phyloP scores from a whole-genome alignment of 2,329 filamentous ascomycete species.

The Lecanicillium sp. region DNA sequence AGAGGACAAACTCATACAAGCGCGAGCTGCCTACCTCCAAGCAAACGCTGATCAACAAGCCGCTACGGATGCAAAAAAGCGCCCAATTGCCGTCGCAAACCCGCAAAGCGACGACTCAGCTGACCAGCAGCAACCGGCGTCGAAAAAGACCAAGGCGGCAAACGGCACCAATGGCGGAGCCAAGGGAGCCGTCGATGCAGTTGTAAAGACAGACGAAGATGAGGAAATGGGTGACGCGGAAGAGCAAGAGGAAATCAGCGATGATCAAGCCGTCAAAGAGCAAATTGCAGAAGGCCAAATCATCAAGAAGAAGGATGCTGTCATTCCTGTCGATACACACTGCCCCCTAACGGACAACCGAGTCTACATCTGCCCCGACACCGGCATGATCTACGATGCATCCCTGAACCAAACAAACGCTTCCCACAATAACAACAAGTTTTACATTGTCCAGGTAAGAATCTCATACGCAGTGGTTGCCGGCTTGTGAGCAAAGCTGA shows the following conservation, averaged over 20 bases:
- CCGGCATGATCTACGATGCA: slow-evolving; percentile 66
- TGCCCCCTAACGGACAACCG: slow-evolving; percentile 27
- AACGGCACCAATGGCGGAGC: slow-evolving; percentile 14
- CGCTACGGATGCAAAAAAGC: slow-evolving; percentile 16
- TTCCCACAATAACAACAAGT: slow-evolving; percentile 70
- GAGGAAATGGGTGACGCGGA: slow-evolving; percentile 17
- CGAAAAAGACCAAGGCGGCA: slow-evolving; percentile 29
- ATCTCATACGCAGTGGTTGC: too few species aligned
- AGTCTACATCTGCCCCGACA: slow-evolving; percentile 58
- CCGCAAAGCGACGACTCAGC: slow-evolving; percentile 20
- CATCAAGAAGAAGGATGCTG: slow-evolving; percentile 35
- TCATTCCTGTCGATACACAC: slow-evolving; percentile 44
- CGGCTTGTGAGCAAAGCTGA: too few species aligned
- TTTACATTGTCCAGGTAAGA: slow-evolving; percentile 63
- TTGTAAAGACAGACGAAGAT: slow-evolving; percentile 9
- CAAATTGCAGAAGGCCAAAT: slow-evolving; percentile 35
- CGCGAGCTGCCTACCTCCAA: slow-evolving; percentile 18
- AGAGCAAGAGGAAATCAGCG: slow-evolving; percentile 18
- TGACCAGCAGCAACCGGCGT: slow-evolving; percentile 27
- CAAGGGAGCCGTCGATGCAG: slow-evolving; percentile 14
- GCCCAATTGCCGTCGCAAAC: slow-evolving; percentile 15
- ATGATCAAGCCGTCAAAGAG: slow-evolving; percentile 25
- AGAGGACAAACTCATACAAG: slow-evolving; percentile 13
- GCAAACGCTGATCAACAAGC: slow-evolving; percentile 11
- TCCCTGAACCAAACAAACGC: slow-evolving; percentile 73